Percentiles rank a stretch among this genome's conserved stretches.
Conservation (phyloP, 148 eudicot genomes). For the Rhododendron simsii region DNA sequence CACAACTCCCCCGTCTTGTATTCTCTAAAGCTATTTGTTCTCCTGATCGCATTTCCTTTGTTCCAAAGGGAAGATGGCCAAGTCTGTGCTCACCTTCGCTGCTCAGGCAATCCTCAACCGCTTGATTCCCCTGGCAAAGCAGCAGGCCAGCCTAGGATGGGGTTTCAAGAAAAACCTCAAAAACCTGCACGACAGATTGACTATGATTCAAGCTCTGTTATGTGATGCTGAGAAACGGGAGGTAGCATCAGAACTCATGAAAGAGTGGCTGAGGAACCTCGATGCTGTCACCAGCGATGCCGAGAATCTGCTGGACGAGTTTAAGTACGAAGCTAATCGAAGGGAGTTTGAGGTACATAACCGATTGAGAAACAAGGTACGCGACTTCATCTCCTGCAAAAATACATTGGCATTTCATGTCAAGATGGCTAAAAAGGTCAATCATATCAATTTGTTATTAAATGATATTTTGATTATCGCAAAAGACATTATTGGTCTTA, state of each 20-base stretch:
- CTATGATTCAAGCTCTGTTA: neutral
- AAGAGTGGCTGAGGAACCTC: neutral
- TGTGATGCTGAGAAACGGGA: neutral
- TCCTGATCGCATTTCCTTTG: too few relatives aligned
- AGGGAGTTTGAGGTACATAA: neutral
- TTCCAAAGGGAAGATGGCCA: too few relatives aligned
- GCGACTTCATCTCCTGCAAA: neutral
- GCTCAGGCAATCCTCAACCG: neutral
- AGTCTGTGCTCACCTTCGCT: too few relatives aligned
- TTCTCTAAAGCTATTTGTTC: too few relatives aligned
- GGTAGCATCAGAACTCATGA: neutral
- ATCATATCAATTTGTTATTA: neutral
- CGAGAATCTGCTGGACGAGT: conserved; percentile 7
- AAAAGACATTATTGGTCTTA: too few relatives aligned
- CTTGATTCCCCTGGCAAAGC: neutral
- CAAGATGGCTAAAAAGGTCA: neutral
- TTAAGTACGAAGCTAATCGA: neutral
- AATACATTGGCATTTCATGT: too few relatives aligned
- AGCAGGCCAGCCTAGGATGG: neutral
- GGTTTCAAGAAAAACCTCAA: neutral
- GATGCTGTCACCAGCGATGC: neutral
- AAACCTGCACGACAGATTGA: neutral
- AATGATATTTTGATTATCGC: neutral
- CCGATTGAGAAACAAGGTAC: neutral
- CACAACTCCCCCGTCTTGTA: too few relatives aligned